Evolutionary conservation across 257 asterid genomes (phyloP), one percentile per base, ranked within the genome.

Genomic region (Solanum chilense): DNA sequence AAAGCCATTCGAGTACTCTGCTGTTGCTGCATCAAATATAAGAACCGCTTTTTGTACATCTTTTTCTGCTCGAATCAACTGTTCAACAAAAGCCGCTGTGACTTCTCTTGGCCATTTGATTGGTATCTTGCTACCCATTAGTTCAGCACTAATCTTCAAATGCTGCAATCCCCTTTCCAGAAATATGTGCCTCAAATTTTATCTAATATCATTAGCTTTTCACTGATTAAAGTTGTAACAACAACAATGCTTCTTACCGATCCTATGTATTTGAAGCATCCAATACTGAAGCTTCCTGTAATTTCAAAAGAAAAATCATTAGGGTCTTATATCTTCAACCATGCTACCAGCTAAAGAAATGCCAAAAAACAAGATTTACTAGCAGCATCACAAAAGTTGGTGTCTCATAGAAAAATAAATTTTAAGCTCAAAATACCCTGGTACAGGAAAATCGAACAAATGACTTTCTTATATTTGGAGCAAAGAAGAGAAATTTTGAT

Each of bases 1-100:
- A 89, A 89, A 97, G 82, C 98, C 99, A 80, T 90, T 93, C 5
- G 93, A 76, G 60, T 97, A 96, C 91, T 96, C 99, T 5, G 97
- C 93, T 3, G 98, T 96, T 87, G 99, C 99, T 25, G 98, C 87
- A 89, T 97, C 98, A 86, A 96, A 97, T 39, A 96, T 90, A 85
- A 97, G 87, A 78, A 93, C 85, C 6, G 98, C 96, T 91, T 91
- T 97, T n/a, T 92, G 95, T 85, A 96, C 87, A 86, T 97, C 93
- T 86, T 92, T 96, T 89, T 95, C 99, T 20, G 97, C 89, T 73
- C 83, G 87, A 78, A 97, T 92, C 85, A 96, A 92, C 91, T 91
- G 95, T 91, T 90, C 92, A n/a, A 97, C 99, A 20, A 96, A 91
- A 62, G 97, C 27, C 62, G 98, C 47, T 7, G 98, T 92, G 75